phyloP scores from a whole-genome alignment of 768 basidiomycete genomes.

The Rubroboletus satanas region DNA sequence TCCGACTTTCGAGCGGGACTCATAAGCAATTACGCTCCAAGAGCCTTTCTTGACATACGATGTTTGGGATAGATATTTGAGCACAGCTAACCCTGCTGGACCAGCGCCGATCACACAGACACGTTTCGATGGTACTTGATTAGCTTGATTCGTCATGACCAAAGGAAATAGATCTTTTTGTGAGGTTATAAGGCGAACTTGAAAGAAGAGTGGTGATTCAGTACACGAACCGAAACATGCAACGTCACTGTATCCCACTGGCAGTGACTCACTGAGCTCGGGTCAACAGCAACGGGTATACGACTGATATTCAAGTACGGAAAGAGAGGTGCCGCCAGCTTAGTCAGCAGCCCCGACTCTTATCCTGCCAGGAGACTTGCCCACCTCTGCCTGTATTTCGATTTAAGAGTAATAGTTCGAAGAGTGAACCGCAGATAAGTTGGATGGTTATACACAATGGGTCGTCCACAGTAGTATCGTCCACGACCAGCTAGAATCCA shows the following conservation, averaged over 20 bases:
- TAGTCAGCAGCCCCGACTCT: not conserved
- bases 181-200: not conserved
- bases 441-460: not conserved
- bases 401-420: not conserved
- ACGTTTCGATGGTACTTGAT: slow-evolving; percentile 25
- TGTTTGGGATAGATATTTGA: slow-evolving; percentile 62
- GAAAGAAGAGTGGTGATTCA: not conserved
- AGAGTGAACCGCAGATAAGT: not conserved
- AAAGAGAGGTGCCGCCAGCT: not conserved
- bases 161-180: not conserved
- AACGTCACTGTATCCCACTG: not conserved
- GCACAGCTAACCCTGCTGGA: slow-evolving; percentile 65
- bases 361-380: not conserved
- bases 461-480: not conserved
- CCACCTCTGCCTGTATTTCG: not conserved
- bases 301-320: no score
- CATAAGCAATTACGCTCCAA: slow-evolving; percentile 67
- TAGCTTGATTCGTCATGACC: slow-evolving; percentile 5
- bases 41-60: slow-evolving; percentile 49
- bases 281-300: not conserved
- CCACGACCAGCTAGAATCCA: not conserved
- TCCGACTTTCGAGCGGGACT: slow-evolving; percentile 62
- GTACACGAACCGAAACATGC: not conserved
- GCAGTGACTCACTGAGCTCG: not conserved
- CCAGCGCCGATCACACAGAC: slow-evolving; percentile 78